Evolutionary conservation across 345 rosid genomes (phyloP), one percentile per base, ranked within the genome.

Genomic region (Gossypium herbaceum): DNA sequence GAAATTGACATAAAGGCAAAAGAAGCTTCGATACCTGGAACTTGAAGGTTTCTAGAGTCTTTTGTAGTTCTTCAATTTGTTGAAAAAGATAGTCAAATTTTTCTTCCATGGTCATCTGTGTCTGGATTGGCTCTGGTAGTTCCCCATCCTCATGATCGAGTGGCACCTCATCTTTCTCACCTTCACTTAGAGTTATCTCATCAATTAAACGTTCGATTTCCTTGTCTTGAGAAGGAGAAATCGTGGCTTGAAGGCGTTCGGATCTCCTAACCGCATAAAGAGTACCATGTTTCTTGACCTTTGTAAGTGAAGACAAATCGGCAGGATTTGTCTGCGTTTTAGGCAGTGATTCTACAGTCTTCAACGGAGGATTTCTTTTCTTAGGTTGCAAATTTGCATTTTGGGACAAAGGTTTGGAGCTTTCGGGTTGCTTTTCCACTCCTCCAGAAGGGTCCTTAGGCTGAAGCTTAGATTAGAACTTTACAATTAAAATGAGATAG

Each of bases 101-200:
- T 65, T 80, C 86, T 74, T 77, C 80, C 75, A 77, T 9, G 29
- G 25, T 68, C 44, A 74, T 81, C 4, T 59, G 76, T 12, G 8
- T 27, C 25, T 39, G 44, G 7, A 47, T 47, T 52, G 77, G 74
- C 65, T 78, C 73, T 43, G 74, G 69, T 39, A 72, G 73, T 29
- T 77, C 72, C 34, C 19, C 59, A 25, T 79, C 77, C 43, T 44
- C 76, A 41, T 27, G 43, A 55, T 72, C 15, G 20, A 65, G 64
- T 0, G 54, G 75, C 9, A 74, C 85, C 34, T 78, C 84, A 76
- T 79, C 84, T 25, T 80, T 58, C 56, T 86, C 90, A 12, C 82
- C 78, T 13, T 75, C 89, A 22, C 58, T 71, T 24, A 82, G 17
- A n/a, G 78, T 72, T 61, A 85, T 62, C 81, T 79, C 89, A 15